Base-by-base conservation (phyloP, 768 basidiomycete genomes). In the Hebeloma cylindrosporum region DNA sequence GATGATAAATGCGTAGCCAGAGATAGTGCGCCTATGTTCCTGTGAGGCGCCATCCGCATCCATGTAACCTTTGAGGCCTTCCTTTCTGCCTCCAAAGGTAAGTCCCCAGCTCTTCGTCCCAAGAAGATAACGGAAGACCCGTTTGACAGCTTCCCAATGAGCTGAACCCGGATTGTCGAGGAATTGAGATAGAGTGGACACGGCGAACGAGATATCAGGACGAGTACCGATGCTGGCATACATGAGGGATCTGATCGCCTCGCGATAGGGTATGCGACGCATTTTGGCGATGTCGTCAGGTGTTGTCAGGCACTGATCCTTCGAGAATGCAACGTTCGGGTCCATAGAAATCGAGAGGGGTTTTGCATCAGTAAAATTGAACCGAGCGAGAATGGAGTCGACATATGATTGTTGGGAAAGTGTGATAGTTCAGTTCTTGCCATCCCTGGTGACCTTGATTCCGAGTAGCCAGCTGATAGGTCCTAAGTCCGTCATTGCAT, bases 341-440 rank as follows among this genome's bases (percentile, higher is more conserved):
- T 40, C 31, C 26, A 13, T 60, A 10, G 63, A 67, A 1, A 52
- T 58, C 0, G 49, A 41, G 3, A 56, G 10, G 1, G 68, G 65
- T 33, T 64, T 60, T 3, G 47, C 26, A 32, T 67, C 57, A 13
- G 47, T 40, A 11, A 67, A 47, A 34, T 58, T 43, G 48, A 60
- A 65, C 7, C 61, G 46, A 0, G 22, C 14, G 4, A 67, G n/a
- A 11, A 71, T 59, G 2, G 63, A 52, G 27, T 66, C 58, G 47
- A 70, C 62, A 46, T 65, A 69, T 18, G 47, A 26, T 13, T 40
- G 36, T 39, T 74, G 70, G 16, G 52, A 61, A 6, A 69, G 48
- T 7, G 48, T 29, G 13, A 71, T 50, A 13, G 58, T 67, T 0
- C 50, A 31, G 3, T 30, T 30, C 3, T 30, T 48, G 18, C 51